These are phyloP conservation scores for Ophiocordyceps sinensis DNA, from an alignment of 2,329 filamentous ascomycete genomes.

Conservation along the genomic window DNA sequence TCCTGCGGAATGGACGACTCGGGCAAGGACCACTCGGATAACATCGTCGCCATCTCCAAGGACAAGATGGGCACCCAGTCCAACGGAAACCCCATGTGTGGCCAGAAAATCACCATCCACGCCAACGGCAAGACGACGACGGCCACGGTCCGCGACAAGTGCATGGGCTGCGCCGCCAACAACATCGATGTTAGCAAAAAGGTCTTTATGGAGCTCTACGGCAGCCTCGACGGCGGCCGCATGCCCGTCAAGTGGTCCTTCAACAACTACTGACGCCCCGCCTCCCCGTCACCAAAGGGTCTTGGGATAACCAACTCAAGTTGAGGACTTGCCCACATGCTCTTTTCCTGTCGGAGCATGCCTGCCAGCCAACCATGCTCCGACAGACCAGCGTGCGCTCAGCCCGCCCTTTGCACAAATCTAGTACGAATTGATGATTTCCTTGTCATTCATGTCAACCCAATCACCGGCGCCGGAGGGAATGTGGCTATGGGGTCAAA, in stretches of 20 bases:
- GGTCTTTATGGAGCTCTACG: slow-evolving; percentile 39
- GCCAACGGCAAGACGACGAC: slow-evolving; percentile 41
- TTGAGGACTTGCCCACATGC: neutral
- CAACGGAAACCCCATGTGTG: slow-evolving; percentile 59
- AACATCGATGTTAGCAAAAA: slow-evolving; percentile 48
- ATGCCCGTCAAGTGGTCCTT: slow-evolving; percentile 30
- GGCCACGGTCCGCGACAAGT: slow-evolving; percentile 59
- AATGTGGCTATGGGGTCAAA: neutral
- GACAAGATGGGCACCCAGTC: slow-evolving; percentile 47
- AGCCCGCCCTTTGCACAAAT: neutral
- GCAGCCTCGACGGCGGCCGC: slow-evolving; percentile 28
- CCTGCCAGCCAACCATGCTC: neutral
- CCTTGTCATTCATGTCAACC: neutral
- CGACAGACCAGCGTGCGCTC: neutral
- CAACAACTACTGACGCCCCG: slow-evolving; percentile 18
- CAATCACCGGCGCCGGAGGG: neutral
- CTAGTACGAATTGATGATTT: neutral
- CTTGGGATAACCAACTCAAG: neutral
- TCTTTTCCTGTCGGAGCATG: too few relatives aligned
- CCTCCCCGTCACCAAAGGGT: neutral
- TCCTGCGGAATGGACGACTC: slow-evolving; percentile 51
- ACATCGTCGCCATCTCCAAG: slow-evolving; percentile 56
- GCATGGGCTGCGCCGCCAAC: slow-evolving; percentile 45
- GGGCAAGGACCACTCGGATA: slow-evolving; percentile 35
- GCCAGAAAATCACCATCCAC: slow-evolving; percentile 49